A percentile compares a stretch with the other conserved stretches of the same genome.
phyloP scores from a whole-genome alignment of 768 basidiomycete genomes.

The Candolleomyces eurysporus region DNA sequence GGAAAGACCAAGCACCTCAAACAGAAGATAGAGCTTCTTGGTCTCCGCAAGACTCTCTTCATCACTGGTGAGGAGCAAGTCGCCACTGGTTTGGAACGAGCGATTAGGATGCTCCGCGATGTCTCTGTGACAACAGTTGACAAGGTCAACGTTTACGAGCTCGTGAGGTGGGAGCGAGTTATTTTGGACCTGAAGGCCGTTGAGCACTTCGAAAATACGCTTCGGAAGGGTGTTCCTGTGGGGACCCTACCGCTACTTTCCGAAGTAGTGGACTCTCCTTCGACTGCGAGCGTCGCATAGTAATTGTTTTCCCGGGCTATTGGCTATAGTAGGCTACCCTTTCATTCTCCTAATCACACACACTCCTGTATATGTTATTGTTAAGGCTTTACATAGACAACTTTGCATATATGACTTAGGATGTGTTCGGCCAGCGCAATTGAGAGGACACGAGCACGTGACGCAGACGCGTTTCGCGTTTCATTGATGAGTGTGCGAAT shows the following conservation, averaged over 20 bases:
- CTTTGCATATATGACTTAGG: no score
- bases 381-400: no score
- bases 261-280: slow-evolving; percentile 1
- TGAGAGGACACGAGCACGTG: no score
- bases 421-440: no score
- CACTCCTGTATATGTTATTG: no score
- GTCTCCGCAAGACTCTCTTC: slow-evolving; percentile 74
- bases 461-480: no score
- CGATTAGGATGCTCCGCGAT: slow-evolving; percentile 69
- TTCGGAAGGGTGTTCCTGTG: slow-evolving; percentile 47
- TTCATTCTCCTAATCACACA: not conserved
- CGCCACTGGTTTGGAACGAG: slow-evolving; percentile 54
- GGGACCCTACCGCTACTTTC: slow-evolving; percentile 18
- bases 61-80: slow-evolving; percentile 61
- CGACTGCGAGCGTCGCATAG: not conserved
- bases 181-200: slow-evolving; percentile 82
- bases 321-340: not conserved
- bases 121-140: slow-evolving; percentile 62
- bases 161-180: slow-evolving; percentile 79
- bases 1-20: slow-evolving; percentile 70
- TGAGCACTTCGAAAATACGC: slow-evolving; percentile 67
- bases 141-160: slow-evolving; percentile 76
- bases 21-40: slow-evolving; percentile 59
- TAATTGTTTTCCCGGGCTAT: not conserved
- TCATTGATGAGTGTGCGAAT: no score